These are phyloP conservation scores for Diaporthe aspalathi DNA, from an alignment of 2,329 filamentous ascomycete species.

Conservation along the genomic window DNA sequence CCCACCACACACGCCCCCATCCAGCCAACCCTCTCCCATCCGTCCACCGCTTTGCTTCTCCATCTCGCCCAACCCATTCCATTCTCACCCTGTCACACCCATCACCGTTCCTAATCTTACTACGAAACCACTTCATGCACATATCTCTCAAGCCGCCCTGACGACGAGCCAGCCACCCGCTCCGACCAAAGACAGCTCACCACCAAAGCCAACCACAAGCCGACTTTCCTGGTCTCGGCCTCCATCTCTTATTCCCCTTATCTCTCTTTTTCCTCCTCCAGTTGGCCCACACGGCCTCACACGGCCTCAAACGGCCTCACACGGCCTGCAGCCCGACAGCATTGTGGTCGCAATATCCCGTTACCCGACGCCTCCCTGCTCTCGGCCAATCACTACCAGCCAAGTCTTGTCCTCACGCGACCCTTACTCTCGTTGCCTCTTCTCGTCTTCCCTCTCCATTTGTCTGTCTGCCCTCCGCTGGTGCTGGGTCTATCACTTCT, in stretches of 20 bases:
- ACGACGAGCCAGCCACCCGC: neutral
- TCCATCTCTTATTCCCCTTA: neutral
- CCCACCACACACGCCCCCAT: neutral
- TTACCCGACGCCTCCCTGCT: slow-evolving; percentile 22
- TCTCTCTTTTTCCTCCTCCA: neutral
- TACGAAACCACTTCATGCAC: neutral
- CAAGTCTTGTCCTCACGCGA: slow-evolving; percentile 37
- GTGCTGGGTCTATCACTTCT: slow-evolving; percentile 38
- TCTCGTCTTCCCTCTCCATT: neutral
- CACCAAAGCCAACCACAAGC: neutral
- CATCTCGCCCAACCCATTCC: neutral
- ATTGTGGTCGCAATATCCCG: slow-evolving; percentile 21
- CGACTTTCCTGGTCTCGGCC: neutral
- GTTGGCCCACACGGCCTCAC: slow-evolving; percentile 9
- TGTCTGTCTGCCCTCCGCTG: slow-evolving; percentile 8
- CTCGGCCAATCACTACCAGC: slow-evolving; percentile 34
- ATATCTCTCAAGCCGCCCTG: neutral
- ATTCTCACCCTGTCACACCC: neutral
- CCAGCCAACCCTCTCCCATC: neutral
- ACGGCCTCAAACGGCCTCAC: neutral
- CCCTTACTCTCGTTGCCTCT: slow-evolving; percentile 8
- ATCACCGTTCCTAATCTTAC: neutral
- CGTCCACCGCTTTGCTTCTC: slow-evolving; percentile 4
- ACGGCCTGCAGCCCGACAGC: slow-evolving; percentile 15
- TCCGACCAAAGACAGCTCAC: neutral